phyloP scores from a whole-genome alignment of 75 land plant species.

The Isoetes taiwanensis region DNA sequence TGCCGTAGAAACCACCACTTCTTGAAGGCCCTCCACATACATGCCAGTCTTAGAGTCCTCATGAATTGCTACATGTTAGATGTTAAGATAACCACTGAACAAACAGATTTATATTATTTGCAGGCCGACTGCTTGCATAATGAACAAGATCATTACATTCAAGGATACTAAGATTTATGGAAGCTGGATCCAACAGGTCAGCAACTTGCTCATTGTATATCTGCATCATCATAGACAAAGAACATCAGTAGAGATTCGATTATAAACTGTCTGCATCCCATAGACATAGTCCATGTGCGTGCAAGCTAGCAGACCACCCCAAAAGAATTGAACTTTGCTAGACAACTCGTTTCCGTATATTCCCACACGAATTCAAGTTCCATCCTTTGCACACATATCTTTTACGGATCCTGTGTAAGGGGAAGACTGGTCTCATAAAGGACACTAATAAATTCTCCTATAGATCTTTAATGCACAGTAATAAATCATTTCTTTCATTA shows the following conservation, averaged over 20 bases:
- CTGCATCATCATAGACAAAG: slow-evolving; percentile 1
- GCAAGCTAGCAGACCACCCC: too few species aligned
- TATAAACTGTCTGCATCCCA: background rate
- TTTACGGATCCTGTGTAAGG: too few species aligned
- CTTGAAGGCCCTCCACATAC: slow-evolving; percentile 2
- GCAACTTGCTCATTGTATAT: slow-evolving; percentile 20
- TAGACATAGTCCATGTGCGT: too few species aligned
- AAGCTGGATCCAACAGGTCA: slow-evolving; percentile 13
- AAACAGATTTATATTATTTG: background rate
- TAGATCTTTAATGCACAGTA: too few species aligned
- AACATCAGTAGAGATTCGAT: background rate
- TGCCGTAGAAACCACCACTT: slow-evolving; percentile 3
- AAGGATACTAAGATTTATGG: slow-evolving; percentile 15
- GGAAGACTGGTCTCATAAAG: too few species aligned
- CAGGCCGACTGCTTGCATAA: too few species aligned
- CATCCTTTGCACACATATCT: too few species aligned
- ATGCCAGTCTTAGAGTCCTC: background rate
- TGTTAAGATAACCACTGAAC: background rate
- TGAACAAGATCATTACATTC: background rate
- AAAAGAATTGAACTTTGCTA: too few species aligned
- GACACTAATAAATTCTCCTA: too few species aligned
- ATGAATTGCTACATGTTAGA: background rate
- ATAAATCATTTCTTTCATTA: too few species aligned
- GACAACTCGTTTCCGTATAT: too few species aligned
- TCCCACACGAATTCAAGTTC: too few species aligned